Base-by-base conservation (phyloP, 768 basidiomycete genomes). In the Neoboletus brunneissimus region DNA sequence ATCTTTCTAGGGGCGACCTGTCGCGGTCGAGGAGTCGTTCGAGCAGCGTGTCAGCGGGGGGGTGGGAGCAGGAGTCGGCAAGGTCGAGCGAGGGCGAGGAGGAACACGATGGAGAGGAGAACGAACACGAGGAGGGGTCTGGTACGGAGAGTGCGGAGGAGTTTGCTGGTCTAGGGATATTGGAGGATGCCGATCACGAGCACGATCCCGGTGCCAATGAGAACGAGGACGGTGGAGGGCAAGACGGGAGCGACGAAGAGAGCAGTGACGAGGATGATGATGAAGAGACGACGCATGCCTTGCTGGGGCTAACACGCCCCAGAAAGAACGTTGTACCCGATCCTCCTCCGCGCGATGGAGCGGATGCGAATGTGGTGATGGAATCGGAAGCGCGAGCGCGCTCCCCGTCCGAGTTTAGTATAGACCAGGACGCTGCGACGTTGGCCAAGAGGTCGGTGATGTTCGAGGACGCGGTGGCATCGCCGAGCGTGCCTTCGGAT, bases 1-100 rank as follows among this genome's bases (percentile, higher is more conserved):
- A 90, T 63, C 72, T 94, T 44, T 74, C 75, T 1, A 77, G 79
- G 48, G 79, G 77, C 9, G 81, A 79, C 48, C 51, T 72, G n/a
- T 75, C 73, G 31, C 65, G 73, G 18, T 77, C 78, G 18, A 75
- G 77, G 25, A 91, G 86, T 62, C 80, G 84, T 16, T 86, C 86
- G 2, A 79, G 76, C 42, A 86, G 82, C 37, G 64, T 76, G 43
- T 79, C 76, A 0, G 72, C 63, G 22, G 54, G 57, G 5, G 67
- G 62, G 15, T 61, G 67, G 57, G 72, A 63, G 2, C 64, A 42
- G 3, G 60, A 42, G 25, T 60, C 66, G 22, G 48, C 6, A 5
- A 56, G 47, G 44, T 50, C 50, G 22, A 67, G 64, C 20, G 67
- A 69, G 3, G 69, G 56, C 1, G 69, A 64, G 5, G 63, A 58